Evolutionary conservation across 768 basidiomycete genomes (phyloP).

Genomic region (Austroboletus eburneus): DNA sequence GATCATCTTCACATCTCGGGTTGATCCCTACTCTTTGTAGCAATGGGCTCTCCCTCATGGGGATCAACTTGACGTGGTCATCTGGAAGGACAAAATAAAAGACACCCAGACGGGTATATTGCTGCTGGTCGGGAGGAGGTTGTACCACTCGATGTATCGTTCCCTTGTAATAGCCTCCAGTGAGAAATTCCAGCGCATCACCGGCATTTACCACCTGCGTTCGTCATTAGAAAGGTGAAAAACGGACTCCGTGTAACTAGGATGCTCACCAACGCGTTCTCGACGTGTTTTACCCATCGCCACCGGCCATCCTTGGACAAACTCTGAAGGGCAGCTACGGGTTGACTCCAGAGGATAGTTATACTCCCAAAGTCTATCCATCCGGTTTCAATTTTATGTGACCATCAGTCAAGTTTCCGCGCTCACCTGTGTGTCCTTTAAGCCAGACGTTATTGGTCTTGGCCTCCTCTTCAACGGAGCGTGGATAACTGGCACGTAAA

Average conservation of each 20-base stretch:
- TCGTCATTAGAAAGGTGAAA: background rate
- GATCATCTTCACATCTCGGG: conserved; percentile 33
- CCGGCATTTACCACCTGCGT: conserved; percentile 55
- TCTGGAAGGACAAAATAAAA: conserved; percentile 57
- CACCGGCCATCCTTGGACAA: conserved; percentile 47
- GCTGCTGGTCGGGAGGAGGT: conserved; percentile 52
- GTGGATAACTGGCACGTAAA: conserved; percentile 40
- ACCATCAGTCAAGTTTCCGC: no score
- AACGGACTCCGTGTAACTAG: background rate
- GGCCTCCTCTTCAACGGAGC: conserved; percentile 44
- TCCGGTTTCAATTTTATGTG: background rate
- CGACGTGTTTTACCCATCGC: conserved; percentile 56
- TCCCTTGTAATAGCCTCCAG: conserved; percentile 55
- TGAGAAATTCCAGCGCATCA: conserved; percentile 56
- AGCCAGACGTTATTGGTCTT: conserved; percentile 56
- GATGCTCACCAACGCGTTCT: conserved; percentile 47
- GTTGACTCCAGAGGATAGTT: conserved; percentile 59
- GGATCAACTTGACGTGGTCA: conserved; percentile 45
- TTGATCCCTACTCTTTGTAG: conserved; percentile 42
- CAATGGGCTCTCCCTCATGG: conserved; percentile 45
- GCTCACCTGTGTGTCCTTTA: conserved; percentile 54
- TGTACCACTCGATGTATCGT: conserved; percentile 61
- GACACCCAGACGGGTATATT: conserved; percentile 47
- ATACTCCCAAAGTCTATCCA: conserved; percentile 48
- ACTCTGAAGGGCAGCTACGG: conserved; percentile 56